Percentiles rank a stretch among this genome's conserved stretches.
phyloP scores from a whole-genome alignment of 805 yeast species.

The Monosporozyma unispora region DNA sequence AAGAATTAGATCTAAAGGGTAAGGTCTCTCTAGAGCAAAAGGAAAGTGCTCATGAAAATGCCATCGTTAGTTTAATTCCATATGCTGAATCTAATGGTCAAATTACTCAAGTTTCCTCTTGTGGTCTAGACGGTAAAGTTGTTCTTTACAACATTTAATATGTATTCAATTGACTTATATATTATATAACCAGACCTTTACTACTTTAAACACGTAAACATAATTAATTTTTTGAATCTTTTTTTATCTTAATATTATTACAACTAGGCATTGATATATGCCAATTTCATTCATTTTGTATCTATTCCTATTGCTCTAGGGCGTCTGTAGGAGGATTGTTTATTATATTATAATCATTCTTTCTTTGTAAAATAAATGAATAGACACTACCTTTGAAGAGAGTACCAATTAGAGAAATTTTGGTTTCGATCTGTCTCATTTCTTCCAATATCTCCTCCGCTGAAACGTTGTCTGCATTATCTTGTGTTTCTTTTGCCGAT shows the following conservation, averaged over 20 bases:
- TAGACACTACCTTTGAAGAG: slow-evolving; percentile 64
- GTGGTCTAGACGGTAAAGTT: slow-evolving; percentile 87
- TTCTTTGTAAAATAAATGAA: slow-evolving; percentile 48
- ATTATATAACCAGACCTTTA: no score
- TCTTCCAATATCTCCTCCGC: slow-evolving; percentile 37
- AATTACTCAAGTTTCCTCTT: slow-evolving; percentile 54
- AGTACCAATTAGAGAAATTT: slow-evolving; percentile 56
- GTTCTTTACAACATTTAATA: slow-evolving; percentile 57
- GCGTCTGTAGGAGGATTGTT: slow-evolving; percentile 1
- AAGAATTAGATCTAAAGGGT: slow-evolving; percentile 93
- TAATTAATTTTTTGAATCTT: neutral
- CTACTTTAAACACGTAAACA: neutral
- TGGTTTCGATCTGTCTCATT: slow-evolving; percentile 52
- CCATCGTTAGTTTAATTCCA: slow-evolving; percentile 60
- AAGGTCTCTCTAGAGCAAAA: slow-evolving; percentile 43
- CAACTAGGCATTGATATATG: neutral
- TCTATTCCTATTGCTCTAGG: slow-evolving; percentile 2
- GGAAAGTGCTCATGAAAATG: slow-evolving; percentile 81
- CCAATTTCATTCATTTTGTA: neutral
- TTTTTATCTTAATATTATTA: neutral
- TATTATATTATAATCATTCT: slow-evolving; percentile 13
- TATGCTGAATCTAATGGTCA: slow-evolving; percentile 40
- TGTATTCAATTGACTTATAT: neutral
- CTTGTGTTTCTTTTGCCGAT: slow-evolving; percentile 1
- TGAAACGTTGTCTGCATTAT: slow-evolving; percentile 11